Evolutionary conservation across 2,329 filamentous ascomycete genomes (phyloP), one percentile per base, ranked within the genome.

Genomic region (Penicillium hordei): DNA sequence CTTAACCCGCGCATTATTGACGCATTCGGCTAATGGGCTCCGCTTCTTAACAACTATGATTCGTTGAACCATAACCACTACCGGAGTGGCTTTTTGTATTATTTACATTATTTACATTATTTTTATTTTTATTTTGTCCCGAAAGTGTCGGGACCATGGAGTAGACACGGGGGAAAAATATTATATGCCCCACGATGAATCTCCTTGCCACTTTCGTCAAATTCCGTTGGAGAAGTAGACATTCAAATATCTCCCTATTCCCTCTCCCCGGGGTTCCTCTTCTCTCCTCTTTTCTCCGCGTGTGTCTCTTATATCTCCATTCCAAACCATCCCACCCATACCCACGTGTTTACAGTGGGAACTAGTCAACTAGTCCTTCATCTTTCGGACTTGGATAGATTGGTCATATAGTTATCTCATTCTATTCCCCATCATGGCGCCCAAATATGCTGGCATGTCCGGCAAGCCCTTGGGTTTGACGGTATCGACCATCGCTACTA

Each of bases 401-500:
- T 29, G 31, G 17, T 25, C 48, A 31, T 29, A 23, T 42, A 2
- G 25, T 50, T 21, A 42, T 52, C 29, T 23, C 17, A 19, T 19
- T 34, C n/a, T 25, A 29, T 48, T 45, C n/a, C 44, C 48, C 62
- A 68, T 25, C 39, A 85, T 84, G 82, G 76, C 81, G 62, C 79
- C 82, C 62, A 80, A 68, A 19, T 87, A 79, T 68, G 81, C 83
- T 70, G 85, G 86, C 72, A 76, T 88, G 59, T 82, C 81, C 36
- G 86, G 86, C 70, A 79, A 77, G 63, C 76, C 75, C 38, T 78
- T 89, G 52, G 83, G 81, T 19, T 65, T 86, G 60, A 76, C 81
- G 39, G 80, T 89, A 46, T 86, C 86, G 1, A 79, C 81, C n/a
- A 80, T 88, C 27, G 84, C 86, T 4, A 88, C 86, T 0, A 86